Evolutionary conservation across 805 yeast species (phyloP).

Genomic region (Candida golubevii): DNA sequence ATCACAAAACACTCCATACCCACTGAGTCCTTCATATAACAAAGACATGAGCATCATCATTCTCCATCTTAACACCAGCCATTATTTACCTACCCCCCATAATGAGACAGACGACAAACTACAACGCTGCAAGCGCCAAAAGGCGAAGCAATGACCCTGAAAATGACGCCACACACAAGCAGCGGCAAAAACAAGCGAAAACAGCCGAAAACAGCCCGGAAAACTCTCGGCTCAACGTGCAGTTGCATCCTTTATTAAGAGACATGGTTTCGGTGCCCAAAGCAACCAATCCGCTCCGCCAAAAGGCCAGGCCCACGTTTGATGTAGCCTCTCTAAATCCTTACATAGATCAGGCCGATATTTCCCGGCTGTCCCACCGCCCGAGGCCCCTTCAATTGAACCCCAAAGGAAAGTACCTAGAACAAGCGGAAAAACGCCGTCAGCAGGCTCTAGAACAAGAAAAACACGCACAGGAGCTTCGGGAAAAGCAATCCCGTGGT

Average conservation of each 20-base stretch:
- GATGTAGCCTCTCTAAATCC: conserved; percentile 37
- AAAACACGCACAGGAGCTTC: conserved; percentile 24
- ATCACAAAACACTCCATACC: too few relatives aligned
- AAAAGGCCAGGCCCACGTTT: conserved; percentile 23
- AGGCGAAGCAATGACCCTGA: too few relatives aligned
- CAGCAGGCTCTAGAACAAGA: conserved; percentile 21
- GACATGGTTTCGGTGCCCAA: conserved; percentile 24
- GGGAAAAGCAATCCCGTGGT: conserved; percentile 36
- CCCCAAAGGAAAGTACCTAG: conserved; percentile 60
- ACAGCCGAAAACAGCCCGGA: not conserved
- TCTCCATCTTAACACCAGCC: too few relatives aligned
- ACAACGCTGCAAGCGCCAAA: too few relatives aligned
- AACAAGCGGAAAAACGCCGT: conserved; percentile 49
- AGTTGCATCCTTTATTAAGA: conserved; percentile 35
- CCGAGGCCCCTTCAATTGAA: conserved; percentile 47
- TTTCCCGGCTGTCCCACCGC: conserved; percentile 7
- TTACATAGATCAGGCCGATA: conserved; percentile 27
- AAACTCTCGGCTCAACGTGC: not conserved
- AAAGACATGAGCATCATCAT: too few relatives aligned
- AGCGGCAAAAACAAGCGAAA: too few relatives aligned
- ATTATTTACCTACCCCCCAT: too few relatives aligned
- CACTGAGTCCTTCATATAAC: too few relatives aligned
- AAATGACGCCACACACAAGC: too few relatives aligned
- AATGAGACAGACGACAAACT: too few relatives aligned
- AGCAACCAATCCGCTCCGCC: conserved; percentile 29